These are phyloP conservation scores for Colletotrichum navitas DNA, from an alignment of 2,329 filamentous ascomycete genomes.

Conservation along the genomic window DNA sequence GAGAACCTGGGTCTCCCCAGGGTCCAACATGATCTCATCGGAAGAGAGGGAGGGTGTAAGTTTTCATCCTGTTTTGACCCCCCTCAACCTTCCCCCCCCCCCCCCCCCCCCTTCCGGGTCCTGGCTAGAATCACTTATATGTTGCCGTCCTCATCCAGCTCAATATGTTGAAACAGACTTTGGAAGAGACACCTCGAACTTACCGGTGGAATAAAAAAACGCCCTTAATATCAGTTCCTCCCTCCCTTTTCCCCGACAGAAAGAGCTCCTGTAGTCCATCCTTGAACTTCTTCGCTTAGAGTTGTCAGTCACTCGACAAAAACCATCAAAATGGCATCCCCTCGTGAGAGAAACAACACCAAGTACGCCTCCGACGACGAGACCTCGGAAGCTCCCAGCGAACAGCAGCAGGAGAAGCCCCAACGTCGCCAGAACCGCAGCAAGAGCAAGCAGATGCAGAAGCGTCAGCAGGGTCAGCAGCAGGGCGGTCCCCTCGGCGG, in stretches of 20 bases:
- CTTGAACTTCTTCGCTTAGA: constrained; percentile 39
- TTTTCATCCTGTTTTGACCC: constrained; percentile 43
- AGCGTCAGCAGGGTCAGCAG: constrained; percentile 37
- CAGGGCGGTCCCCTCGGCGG: constrained; percentile 49
- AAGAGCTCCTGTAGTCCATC: constrained; percentile 11
- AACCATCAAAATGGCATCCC: constrained; percentile 47
- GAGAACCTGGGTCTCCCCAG: constrained; percentile 31
- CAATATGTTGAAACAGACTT: not conserved
- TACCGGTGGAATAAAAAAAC: constrained; percentile 16
- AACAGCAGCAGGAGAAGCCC: constrained; percentile 47
- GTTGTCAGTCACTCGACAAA: not conserved
- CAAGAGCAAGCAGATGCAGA: constrained; percentile 46
- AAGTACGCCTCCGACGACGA: constrained; percentile 54
- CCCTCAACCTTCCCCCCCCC: not conserved
- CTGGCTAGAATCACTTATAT: constrained; percentile 42
- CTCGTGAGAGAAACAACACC: constrained; percentile 50
- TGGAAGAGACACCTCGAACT: constrained; percentile 26
- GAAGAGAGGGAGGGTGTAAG: constrained; percentile 33
- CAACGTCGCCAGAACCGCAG: constrained; percentile 43
- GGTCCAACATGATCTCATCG: constrained; percentile 45
- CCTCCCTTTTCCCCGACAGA: not conserved
- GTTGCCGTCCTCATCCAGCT: constrained; percentile 37
- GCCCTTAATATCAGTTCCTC: constrained; percentile 8
- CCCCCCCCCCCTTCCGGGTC: constrained; percentile 14
- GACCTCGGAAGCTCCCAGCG: constrained; percentile 48